These are phyloP conservation scores for Schizophyllum amplum DNA, from an alignment of 1,284 basidiomycete species.

Conservation along the genomic window DNA sequence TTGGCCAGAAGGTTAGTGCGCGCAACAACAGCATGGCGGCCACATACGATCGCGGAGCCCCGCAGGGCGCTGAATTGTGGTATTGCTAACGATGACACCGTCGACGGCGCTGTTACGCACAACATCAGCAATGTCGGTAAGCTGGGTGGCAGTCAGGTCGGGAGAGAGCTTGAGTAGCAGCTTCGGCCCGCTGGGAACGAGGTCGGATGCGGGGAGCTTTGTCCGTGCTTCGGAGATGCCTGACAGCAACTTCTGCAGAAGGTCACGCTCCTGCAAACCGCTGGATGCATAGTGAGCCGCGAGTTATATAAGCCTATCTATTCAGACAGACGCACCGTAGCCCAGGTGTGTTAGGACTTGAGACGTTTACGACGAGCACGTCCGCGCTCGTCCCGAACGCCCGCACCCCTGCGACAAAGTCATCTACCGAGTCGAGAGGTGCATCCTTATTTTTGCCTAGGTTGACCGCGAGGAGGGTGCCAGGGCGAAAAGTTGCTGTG, in stretches of 20 bases:
- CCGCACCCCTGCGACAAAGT: conserved; percentile 82
- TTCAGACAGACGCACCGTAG: too few relatives aligned
- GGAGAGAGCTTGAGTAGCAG: conserved; percentile 93
- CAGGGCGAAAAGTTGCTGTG: conserved; percentile 63
- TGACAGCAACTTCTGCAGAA: conserved; percentile 64
- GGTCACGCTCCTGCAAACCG: conserved; percentile 74
- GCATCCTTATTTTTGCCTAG: conserved; percentile 96
- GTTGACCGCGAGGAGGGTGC: conserved; percentile 85
- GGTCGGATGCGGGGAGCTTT: conserved; percentile 35
- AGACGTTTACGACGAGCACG: conserved; percentile 93
- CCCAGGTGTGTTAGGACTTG: conserved; percentile 96
- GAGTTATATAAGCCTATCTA: too few relatives aligned
- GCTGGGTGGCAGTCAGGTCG: conserved; percentile 74
- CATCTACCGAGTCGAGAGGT: conserved; percentile 74
- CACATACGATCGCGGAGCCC: conserved; percentile 45
- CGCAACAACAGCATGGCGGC: conserved; percentile 12
- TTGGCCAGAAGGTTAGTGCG: not conserved
- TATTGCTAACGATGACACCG: conserved; percentile 97
- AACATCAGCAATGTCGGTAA: conserved; percentile 82
- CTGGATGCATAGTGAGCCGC: too few relatives aligned
- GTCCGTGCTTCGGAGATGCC: conserved; percentile 77
- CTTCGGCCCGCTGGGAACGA: conserved; percentile 51
- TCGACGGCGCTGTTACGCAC: conserved; percentile 73
- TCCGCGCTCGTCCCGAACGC: conserved; percentile 87
- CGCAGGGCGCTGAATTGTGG: conserved; percentile 78